Base-by-base conservation (phyloP, 2,329 filamentous ascomycete species). In the Exophiala alcalophila region DNA sequence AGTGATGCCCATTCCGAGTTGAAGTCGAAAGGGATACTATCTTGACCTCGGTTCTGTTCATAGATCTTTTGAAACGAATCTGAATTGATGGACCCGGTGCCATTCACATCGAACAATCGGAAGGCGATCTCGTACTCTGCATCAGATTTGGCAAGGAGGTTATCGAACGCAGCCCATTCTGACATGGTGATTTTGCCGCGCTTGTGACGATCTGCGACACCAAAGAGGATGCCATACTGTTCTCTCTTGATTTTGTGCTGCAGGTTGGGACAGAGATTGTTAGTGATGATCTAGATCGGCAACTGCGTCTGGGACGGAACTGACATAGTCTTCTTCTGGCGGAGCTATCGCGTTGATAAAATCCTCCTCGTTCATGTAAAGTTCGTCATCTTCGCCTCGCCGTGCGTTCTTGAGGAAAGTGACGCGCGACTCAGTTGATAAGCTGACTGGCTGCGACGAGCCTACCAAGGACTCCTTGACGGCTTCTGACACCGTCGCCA, bases 101-200 rank as follows among this genome's bases (percentile, higher is more conserved):
- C 80, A 37, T 91, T 82, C 57, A 87, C 77, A 62, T 97, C 91
- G 68, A 98, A 98, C 41, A 98, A 78, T 58, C 92, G 86, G 71
- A 97, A 98, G 11, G 92, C 91, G 58, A 98, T 95, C 67, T 97
- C 90, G 70, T 98, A 98, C 71, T 98, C 92, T 65, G 92, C 92
- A 62, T 97, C 92, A 50, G 92, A 86, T 70, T 96, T 97, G 56
- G 77, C 76, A 46, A 98, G 81, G 52, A 98, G 78, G 71, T 94
- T 94, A 70, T 96, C 87, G 67, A 97, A 98, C 53, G 85, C 84
- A 32, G 78, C 81, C 89, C 91, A 98, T 70, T 98, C 92, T 47
- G 81, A 73, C 40, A 97, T 71, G 57, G 72, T 85, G 56, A 98
- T 74, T 57, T 78, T 82, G 52, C 90, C 90, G 30, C 73, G 73